Base-by-base conservation (phyloP, 495 filamentous ascomycete genomes). In the Penicillium alfredii region DNA sequence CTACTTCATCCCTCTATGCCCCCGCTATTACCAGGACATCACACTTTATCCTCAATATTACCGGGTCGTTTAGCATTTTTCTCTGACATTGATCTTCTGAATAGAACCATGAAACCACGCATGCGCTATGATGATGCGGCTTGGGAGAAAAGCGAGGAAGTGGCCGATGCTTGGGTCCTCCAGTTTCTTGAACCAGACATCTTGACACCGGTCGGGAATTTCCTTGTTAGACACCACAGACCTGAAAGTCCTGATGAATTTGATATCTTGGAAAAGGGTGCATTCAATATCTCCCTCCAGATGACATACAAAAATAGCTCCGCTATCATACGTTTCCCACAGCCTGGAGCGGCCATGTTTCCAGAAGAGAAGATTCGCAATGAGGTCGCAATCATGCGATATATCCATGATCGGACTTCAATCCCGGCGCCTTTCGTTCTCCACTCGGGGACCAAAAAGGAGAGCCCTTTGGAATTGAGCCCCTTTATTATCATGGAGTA, bases 361-460 rank as follows among this genome's bases (percentile, higher is more conserved):
- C 49, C 54, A 1, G 53, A 56, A 17, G 68, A 70, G n/a, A 69
- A 66, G 38, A 30, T 57, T n/a, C 29, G 36, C 4, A 55, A 51
- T 24, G 68, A 76, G 33, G 64, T 63, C 11, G 62, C 61, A 13
- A 56, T 61, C 8, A 66, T 69, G 57, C 53, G 60, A 11, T 72
- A 48, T 37, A 33, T 74, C 27, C 32, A 35, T 8, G 49, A 57
- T 11, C 44, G 60, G 12, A 72, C 63, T 1, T 56, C 51, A 4
- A 61, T 70, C 3, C 57, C 58, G 2, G 51, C 60, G 40, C 63
- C 64, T 3, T 50, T 46, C 15, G 38, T 72, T 30, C 43, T 61
- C 4, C 50, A 60, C 36, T 64, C 40, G 45, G 66, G 58, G 4
- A 51, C 43, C 10, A 44, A 31, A 11, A 29, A 52, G n/a, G 38